These are phyloP conservation scores for Rhodofomes roseus DNA, from an alignment of 1,284 basidiomycete genomes.

Conservation along the genomic window DNA sequence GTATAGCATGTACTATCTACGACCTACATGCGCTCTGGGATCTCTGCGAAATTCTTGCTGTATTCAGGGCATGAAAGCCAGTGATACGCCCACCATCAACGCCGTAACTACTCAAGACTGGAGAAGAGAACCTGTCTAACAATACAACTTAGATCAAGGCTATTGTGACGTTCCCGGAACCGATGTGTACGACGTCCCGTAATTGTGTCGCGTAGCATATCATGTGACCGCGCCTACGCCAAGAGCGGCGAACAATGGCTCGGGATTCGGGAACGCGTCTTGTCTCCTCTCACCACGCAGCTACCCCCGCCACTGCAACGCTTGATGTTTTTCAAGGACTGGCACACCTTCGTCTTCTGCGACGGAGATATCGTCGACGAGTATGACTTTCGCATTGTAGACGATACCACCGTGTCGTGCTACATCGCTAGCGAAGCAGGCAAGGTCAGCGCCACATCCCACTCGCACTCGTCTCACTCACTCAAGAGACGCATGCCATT, in stretches of 20 bases:
- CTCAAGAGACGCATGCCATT: background rate
- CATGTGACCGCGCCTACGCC: background rate
- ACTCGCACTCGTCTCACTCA: background rate
- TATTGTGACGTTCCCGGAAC: too few species aligned
- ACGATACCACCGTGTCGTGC: constrained; percentile 15
- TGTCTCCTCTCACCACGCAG: background rate
- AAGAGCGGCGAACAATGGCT: background rate
- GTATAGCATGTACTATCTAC: background rate
- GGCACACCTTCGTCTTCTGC: constrained; percentile 12
- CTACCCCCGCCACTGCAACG: background rate
- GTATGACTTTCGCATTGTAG: constrained; percentile 14
- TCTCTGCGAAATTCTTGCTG: too few species aligned
- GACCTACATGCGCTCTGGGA: too few species aligned
- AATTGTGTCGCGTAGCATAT: background rate
- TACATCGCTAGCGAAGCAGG: constrained; percentile 18
- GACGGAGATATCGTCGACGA: constrained; percentile 15
- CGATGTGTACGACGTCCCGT: too few species aligned
- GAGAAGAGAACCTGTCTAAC: too few species aligned
- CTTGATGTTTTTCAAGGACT: constrained; percentile 1
- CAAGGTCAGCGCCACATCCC: constrained; percentile 14
- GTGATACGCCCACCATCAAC: too few species aligned
- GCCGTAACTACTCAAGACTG: too few species aligned
- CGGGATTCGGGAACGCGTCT: too few species aligned
- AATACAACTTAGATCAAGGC: too few species aligned
- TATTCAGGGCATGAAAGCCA: too few species aligned